These are phyloP conservation scores for Tirmania nivea DNA, from an alignment of 495 filamentous ascomycete species.

Conservation along the genomic window DNA sequence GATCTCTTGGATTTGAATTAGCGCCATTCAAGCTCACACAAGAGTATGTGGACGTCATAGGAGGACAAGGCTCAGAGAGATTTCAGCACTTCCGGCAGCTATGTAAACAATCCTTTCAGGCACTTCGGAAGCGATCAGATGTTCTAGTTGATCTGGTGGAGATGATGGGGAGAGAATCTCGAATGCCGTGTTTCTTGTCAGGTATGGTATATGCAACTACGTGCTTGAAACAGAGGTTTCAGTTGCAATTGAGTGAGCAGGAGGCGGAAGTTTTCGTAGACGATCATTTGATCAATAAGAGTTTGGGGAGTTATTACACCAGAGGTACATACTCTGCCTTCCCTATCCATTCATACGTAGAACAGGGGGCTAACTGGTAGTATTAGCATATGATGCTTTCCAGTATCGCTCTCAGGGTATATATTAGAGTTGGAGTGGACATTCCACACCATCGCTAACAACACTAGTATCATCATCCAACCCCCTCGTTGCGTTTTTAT, in stretches of 20 bases:
- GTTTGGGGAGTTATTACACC: conserved; percentile 54
- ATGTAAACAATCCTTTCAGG: conserved; percentile 57
- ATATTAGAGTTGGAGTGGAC: neutral
- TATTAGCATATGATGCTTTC: neutral
- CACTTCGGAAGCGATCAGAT: conserved; percentile 46
- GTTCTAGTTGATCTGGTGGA: conserved; percentile 49
- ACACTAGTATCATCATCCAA: too few relatives aligned
- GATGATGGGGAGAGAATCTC: conserved; percentile 53
- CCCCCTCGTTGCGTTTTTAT: too few relatives aligned
- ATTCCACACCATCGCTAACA: too few relatives aligned
- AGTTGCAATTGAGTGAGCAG: conserved; percentile 49
- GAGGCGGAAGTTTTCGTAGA: conserved; percentile 55
- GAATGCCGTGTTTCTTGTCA: conserved; percentile 54
- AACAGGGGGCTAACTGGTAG: conserved; percentile 2
- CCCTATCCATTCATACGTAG: neutral
- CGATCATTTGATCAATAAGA: conserved; percentile 46
- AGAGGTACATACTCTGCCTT: conserved; percentile 29
- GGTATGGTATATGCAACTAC: conserved; percentile 38
- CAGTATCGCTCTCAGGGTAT: conserved; percentile 1
- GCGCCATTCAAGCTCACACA: conserved; percentile 60
- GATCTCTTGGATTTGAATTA: conserved; percentile 54
- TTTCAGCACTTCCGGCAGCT: conserved; percentile 46
- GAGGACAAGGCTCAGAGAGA: conserved; percentile 36
- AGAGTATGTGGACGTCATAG: conserved; percentile 56
- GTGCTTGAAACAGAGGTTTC: conserved; percentile 42